Conservation (phyloP, 1,284 basidiomycete genomes). For the Trichosporon ovoides region DNA sequence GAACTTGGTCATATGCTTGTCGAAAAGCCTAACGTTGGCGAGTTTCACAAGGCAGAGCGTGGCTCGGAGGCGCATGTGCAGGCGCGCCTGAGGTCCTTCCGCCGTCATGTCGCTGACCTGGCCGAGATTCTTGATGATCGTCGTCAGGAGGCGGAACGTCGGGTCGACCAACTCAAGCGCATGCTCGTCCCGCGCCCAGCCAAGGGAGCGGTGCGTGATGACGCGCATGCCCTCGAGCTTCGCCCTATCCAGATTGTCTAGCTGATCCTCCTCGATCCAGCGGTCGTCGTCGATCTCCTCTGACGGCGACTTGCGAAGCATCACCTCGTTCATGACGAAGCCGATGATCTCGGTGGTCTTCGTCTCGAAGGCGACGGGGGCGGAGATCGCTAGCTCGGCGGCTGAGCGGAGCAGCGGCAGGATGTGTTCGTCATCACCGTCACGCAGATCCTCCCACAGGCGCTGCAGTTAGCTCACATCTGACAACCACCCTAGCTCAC, state of each 20-base stretch:
- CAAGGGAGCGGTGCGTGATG: conserved; percentile 68
- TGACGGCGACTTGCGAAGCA: conserved; percentile 57
- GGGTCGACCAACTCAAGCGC: conserved; percentile 65
- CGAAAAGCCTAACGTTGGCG: conserved; percentile 60
- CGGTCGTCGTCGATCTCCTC: conserved; percentile 50
- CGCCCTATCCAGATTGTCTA: conserved; percentile 54
- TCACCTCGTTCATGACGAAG: conserved; percentile 67
- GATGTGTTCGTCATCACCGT: conserved; percentile 56
- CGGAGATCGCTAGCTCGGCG: conserved; percentile 65
- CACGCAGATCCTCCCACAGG: conserved; percentile 55
- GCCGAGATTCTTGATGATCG: conserved; percentile 63
- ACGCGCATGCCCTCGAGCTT: conserved; percentile 73
- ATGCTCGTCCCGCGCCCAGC: conserved; percentile 58
- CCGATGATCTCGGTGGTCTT: conserved; percentile 66
- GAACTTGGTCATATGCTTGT: conserved; percentile 57
- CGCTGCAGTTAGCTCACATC: conserved; percentile 6
- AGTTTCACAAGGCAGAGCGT: conserved; percentile 76
- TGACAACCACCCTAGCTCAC: conserved; percentile 53
- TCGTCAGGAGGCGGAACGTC: conserved; percentile 66
- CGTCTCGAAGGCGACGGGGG: conserved; percentile 68
- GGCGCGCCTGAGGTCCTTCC: conserved; percentile 52
- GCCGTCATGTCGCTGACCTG: conserved; percentile 56
- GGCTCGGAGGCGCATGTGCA: conserved; percentile 68
- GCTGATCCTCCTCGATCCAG: conserved; percentile 65
- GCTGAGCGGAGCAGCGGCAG: conserved; percentile 67